Conservation (phyloP, 1,139 yeast genomes). For the Trichomonascaceae sp. region DNA sequence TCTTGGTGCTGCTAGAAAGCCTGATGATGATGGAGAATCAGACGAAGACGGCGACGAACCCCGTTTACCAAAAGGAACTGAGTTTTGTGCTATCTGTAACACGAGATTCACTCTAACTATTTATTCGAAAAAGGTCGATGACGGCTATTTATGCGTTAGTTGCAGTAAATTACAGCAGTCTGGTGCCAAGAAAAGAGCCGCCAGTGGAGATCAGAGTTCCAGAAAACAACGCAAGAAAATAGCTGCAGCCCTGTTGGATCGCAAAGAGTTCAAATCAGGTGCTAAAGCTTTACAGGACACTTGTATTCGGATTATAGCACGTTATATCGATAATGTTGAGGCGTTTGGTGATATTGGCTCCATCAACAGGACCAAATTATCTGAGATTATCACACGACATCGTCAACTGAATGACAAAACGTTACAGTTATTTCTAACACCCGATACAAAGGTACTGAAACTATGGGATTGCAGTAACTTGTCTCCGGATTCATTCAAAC, state of each 20-base stretch:
- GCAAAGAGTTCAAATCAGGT: slow-evolving; percentile 43
- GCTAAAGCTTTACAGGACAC: slow-evolving; percentile 74
- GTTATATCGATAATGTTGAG: slow-evolving; percentile 70
- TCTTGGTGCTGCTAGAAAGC: slow-evolving; percentile 9
- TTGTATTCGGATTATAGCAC: slow-evolving; percentile 65
- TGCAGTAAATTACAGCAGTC: slow-evolving; percentile 41
- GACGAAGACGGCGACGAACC: slow-evolving; percentile 29
- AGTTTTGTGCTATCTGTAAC: slow-evolving; percentile 53
- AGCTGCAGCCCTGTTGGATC: slow-evolving; percentile 79
- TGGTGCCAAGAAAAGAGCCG: slow-evolving; percentile 16
- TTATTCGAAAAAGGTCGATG: slow-evolving; percentile 48
- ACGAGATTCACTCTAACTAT: slow-evolving; percentile 54
- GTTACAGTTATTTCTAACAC: slow-evolving; percentile 61
- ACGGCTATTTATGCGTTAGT: slow-evolving; percentile 50
- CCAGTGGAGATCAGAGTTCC: slow-evolving; percentile 41
- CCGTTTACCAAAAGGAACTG: slow-evolving; percentile 27
- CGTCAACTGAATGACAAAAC: slow-evolving; percentile 71
- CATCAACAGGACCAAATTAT: slow-evolving; percentile 56
- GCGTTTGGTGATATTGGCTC: slow-evolving; percentile 74
- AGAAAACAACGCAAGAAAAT: slow-evolving; percentile 68
- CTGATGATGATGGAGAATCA: slow-evolving; percentile 29
- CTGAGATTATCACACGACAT: slow-evolving; percentile 72
- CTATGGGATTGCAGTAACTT: slow-evolving; percentile 93
- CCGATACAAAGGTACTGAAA: slow-evolving; percentile 50
- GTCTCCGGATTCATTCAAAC: slow-evolving; percentile 55